phyloP scores from a whole-genome alignment of 768 basidiomycete genomes.

The Panaeolus cyanescens region DNA sequence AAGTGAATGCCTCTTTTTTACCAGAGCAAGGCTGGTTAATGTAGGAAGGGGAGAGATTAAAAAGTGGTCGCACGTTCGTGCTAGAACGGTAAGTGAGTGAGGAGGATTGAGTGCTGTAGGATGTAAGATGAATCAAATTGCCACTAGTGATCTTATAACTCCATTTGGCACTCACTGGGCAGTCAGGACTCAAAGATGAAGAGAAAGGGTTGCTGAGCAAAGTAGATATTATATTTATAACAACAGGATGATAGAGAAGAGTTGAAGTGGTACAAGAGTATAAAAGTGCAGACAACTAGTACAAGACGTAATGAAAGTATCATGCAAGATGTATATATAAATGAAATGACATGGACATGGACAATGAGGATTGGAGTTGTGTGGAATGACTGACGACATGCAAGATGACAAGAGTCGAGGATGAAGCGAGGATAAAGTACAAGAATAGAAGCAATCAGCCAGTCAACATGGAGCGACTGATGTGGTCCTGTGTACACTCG shows the following conservation, averaged over 20 bases:
- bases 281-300: constrained; percentile 14
- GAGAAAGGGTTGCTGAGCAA: constrained; percentile 1
- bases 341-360: not conserved
- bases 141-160: constrained; percentile 4
- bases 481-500: constrained; percentile 18
- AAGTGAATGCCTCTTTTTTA: constrained; percentile 21
- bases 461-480: constrained; percentile 43
- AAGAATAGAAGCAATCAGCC: constrained; percentile 25
- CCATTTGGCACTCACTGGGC: constrained; percentile 11
- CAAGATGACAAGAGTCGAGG: not conserved
- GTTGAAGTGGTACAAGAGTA: constrained; percentile 6
- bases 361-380: not conserved
- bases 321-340: not conserved
- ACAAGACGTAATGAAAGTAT: constrained; percentile 13
- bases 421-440: not conserved
- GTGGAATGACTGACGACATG: not conserved
- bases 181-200: not conserved
- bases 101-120: not conserved
- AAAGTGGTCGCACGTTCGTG: constrained; percentile 36
- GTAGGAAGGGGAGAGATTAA: constrained; percentile 14
- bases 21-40: constrained; percentile 17
- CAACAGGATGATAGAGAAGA: not conserved
- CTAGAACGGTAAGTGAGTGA: constrained; percentile 5
- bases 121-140: not conserved
- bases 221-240: constrained; percentile 13